phyloP scores from a whole-genome alignment of 495 filamentous ascomycete genomes.

The Hypomontagnella submonticulosa region DNA sequence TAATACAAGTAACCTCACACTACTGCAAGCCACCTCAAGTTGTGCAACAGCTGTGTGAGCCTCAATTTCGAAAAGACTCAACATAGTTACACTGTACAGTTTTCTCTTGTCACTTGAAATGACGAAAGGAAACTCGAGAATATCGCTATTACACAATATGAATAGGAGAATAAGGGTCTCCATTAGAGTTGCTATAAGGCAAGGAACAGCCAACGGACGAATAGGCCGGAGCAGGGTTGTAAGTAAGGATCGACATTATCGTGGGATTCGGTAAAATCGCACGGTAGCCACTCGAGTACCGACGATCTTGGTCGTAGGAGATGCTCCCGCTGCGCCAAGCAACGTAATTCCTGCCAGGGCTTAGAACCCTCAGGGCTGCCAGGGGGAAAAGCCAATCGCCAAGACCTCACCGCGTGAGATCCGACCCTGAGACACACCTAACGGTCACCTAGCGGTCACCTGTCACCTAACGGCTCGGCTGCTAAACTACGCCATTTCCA shows the following conservation, averaged over 20 bases:
- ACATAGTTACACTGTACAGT: conserved; percentile 7
- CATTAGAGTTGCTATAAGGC: too few species aligned
- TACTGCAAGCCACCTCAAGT: conserved; percentile 10
- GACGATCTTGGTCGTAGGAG: conserved; percentile 32
- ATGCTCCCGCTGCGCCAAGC: conserved; percentile 41
- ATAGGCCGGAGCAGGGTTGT: neutral
- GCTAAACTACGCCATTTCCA: conserved; percentile 27
- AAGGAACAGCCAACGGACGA: too few species aligned
- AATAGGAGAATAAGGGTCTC: too few species aligned
- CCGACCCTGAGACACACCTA: conserved; percentile 36
- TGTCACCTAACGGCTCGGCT: conserved; percentile 33
- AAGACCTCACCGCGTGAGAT: conserved; percentile 39
- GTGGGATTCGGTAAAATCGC: conserved; percentile 38
- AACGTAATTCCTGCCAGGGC: conserved; percentile 16
- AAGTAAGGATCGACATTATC: conserved; percentile 36
- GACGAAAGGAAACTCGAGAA: neutral
- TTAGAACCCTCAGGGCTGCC: neutral
- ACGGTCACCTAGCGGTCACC: too few species aligned
- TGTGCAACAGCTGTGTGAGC: conserved; percentile 22
- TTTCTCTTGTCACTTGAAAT: neutral
- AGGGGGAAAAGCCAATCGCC: conserved; percentile 34
- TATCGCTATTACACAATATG: too few species aligned
- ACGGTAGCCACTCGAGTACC: conserved; percentile 31
- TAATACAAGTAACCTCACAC: conserved; percentile 7
- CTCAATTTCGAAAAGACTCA: conserved; percentile 11